Percentiles rank a stretch among this genome's conserved stretches.
These are phyloP conservation scores for Laetiporus sulphureus DNA, from an alignment of 1,284 basidiomycete species.

Conservation along the genomic window DNA sequence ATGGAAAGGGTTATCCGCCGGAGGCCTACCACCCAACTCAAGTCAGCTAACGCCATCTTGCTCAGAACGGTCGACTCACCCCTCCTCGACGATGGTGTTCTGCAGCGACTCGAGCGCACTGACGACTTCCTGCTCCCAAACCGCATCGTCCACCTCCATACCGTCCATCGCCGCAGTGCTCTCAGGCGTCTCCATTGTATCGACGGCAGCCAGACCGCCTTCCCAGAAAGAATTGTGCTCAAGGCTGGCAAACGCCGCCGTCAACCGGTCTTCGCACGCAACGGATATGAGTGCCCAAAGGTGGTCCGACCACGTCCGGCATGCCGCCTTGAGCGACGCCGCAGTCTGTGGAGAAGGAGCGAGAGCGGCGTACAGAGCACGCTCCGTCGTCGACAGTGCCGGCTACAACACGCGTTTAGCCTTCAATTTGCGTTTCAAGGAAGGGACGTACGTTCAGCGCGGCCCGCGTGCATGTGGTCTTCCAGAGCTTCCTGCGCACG, in stretches of 20 bases:
- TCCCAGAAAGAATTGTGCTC: slow-evolving; percentile 60
- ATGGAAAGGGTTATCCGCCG: slow-evolving; percentile 80
- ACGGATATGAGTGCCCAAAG: slow-evolving; percentile 90
- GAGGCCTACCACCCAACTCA: slow-evolving; percentile 34
- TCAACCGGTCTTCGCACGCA: slow-evolving; percentile 78
- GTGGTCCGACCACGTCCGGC: slow-evolving; percentile 90
- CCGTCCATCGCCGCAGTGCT: slow-evolving; percentile 16
- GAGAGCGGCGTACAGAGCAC: slow-evolving; percentile 83
- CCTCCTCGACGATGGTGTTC: slow-evolving; percentile 48
- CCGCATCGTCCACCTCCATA: slow-evolving; percentile 43
- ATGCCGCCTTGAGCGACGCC: slow-evolving; percentile 69
- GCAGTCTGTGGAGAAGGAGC: slow-evolving; percentile 76
- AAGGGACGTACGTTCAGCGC: slow-evolving; percentile 59
- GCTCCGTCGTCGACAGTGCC: slow-evolving; percentile 67
- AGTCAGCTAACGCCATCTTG: not conserved
- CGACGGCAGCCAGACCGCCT: slow-evolving; percentile 36
- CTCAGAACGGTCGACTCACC: slow-evolving; percentile 32
- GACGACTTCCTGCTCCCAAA: slow-evolving; percentile 58
- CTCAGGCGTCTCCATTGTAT: slow-evolving; percentile 29
- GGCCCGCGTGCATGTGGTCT: slow-evolving; percentile 72
- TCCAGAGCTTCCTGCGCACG: slow-evolving; percentile 75
- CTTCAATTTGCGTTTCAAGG: slow-evolving; percentile 1
- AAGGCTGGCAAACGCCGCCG: slow-evolving; percentile 48
- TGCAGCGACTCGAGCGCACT: slow-evolving; percentile 46
- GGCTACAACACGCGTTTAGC: slow-evolving; percentile 35